A percentile compares a stretch with the other conserved stretches of the same genome.
phyloP scores from a whole-genome alignment of 495 filamentous ascomycete species.

The Lepidopterella palustris region DNA sequence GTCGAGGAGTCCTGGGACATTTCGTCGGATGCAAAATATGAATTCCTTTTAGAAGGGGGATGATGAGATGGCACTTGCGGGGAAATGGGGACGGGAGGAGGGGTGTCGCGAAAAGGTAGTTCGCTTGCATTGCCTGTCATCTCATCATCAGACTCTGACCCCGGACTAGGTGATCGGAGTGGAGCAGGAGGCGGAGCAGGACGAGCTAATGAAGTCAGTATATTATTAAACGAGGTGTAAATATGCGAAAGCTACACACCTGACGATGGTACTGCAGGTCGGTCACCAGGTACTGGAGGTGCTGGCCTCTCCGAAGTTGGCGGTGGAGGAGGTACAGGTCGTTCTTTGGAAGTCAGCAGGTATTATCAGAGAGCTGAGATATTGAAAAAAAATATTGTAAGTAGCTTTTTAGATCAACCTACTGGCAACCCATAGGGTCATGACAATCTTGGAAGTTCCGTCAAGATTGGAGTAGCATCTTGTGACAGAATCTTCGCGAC shows the following conservation, averaged over 20 bases:
- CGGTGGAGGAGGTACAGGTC: constrained; percentile 47
- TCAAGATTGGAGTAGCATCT: constrained; percentile 18
- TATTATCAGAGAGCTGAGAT: neutral
- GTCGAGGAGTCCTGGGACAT: constrained; percentile 41
- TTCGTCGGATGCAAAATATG: constrained; percentile 35
- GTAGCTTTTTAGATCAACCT: constrained; percentile 7
- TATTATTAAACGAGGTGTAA: neutral
- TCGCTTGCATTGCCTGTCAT: constrained; percentile 35
- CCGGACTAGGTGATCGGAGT: constrained; percentile 60
- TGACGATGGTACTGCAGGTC: constrained; percentile 46
- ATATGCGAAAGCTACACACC: constrained; percentile 8
- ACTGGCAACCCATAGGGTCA: constrained; percentile 27
- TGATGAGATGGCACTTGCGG: constrained; percentile 29
- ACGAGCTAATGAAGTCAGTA: constrained; percentile 19
- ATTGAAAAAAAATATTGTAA: neutral
- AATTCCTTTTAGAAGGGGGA: constrained; percentile 25
- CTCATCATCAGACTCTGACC: constrained; percentile 92
- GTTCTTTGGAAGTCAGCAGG: constrained; percentile 36
- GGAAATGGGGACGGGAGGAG: constrained; percentile 18
- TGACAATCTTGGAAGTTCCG: constrained; percentile 25
- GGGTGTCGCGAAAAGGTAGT: constrained; percentile 12
- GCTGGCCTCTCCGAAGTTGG: constrained; percentile 36
- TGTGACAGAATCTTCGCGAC: constrained; percentile 13
- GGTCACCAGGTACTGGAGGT: constrained; percentile 56
- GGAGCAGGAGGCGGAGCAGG: constrained; percentile 53